phyloP scores from a whole-genome alignment of 2,329 filamentous ascomycete species.

The Lasiodiplodia sp. region DNA sequence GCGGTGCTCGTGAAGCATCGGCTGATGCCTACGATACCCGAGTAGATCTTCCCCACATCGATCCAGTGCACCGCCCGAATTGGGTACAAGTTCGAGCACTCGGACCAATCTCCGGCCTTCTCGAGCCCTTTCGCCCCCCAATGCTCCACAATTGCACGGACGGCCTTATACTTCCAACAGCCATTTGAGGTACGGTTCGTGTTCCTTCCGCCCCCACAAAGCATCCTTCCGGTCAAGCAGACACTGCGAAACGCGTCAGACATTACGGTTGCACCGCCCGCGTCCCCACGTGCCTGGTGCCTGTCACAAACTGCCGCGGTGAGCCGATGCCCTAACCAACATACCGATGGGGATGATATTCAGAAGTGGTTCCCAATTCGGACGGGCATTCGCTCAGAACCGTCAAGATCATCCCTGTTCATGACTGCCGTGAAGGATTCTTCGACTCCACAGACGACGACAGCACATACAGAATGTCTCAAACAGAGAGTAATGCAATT shows the following conservation, averaged over 20 bases:
- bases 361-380: background rate
- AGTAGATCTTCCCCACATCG: background rate
- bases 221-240: background rate
- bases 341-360: background rate
- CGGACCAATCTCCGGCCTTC: background rate
- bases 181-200: background rate
- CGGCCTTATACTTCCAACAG: background rate
- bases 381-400: background rate
- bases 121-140: background rate
- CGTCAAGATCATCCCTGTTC: background rate
- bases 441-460: background rate
- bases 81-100: too few species aligned
- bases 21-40: background rate
- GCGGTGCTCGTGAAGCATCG: background rate
- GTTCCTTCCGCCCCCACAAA: background rate
- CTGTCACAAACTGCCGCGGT: background rate
- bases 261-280: background rate
- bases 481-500: background rate
- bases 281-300: background rate
- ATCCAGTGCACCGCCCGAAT: background rate
- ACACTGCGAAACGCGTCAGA: background rate
- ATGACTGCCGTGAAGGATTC: background rate
- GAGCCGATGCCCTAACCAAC: background rate
- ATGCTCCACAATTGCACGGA: background rate
- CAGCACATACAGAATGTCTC: background rate